phyloP scores from a whole-genome alignment of 2,329 filamentous ascomycete species.

The Fusarium devonianum region DNA sequence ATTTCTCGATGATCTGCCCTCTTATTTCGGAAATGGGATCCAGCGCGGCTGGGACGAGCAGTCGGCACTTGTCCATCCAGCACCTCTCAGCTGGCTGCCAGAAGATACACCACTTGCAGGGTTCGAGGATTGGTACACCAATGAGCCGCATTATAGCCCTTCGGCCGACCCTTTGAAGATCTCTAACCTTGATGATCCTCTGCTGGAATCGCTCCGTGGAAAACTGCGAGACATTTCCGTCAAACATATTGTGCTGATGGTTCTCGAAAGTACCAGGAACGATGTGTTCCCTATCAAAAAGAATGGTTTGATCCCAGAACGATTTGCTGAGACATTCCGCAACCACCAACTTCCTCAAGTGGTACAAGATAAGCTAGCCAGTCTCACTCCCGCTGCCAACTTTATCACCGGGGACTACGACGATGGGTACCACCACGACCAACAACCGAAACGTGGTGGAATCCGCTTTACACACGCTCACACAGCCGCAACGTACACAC shows the following conservation, averaged over 20 bases:
- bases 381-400: conserved; percentile 45
- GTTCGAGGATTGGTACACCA: conserved; percentile 40
- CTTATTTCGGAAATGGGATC: conserved; percentile 39
- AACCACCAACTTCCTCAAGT: conserved; percentile 45
- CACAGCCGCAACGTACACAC: conserved; percentile 53
- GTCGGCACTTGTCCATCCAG: conserved; percentile 38
- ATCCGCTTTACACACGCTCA: conserved; percentile 51
- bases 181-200: conserved; percentile 48
- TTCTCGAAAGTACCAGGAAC: conserved; percentile 55
- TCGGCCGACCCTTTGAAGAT: conserved; percentile 50
- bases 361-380: conserved; percentile 40
- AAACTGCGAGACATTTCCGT: conserved; percentile 46
- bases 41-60: conserved; percentile 39
- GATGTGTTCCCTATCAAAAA: conserved; percentile 56
- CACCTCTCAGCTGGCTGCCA: conserved; percentile 38
- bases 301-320: conserved; percentile 48
- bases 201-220: conserved; percentile 41
- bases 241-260: conserved; percentile 53
- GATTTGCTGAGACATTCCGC: conserved; percentile 44
- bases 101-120: conserved; percentile 24
- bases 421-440: conserved; percentile 43
- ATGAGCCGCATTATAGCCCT: conserved; percentile 46
- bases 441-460: conserved; percentile 45
- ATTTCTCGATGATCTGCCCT: conserved; percentile 37
- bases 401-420: conserved; percentile 48